Percentiles rank a stretch among this genome's conserved stretches.
Conservation (phyloP, 1,284 basidiomycete species). For the Takashimella tepidaria region DNA sequence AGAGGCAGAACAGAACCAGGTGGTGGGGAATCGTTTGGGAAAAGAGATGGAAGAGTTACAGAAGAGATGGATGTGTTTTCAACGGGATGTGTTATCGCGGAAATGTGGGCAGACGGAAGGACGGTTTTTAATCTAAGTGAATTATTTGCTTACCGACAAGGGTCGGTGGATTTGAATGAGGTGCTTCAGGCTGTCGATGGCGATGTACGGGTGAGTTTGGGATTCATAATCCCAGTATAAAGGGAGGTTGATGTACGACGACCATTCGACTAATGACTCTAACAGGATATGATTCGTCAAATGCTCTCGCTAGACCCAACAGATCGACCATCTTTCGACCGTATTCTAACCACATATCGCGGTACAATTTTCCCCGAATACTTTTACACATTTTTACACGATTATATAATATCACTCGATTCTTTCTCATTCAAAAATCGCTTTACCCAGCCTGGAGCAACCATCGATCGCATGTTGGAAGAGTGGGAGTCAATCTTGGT, state of each 20-base stretch:
- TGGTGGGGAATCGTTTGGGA: slow-evolving; percentile 42
- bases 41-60: slow-evolving; percentile 71
- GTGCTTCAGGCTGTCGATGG: slow-evolving; percentile 72
- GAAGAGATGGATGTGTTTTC: slow-evolving; percentile 99
- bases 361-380: slow-evolving; percentile 80
- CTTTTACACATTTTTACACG: slow-evolving; percentile 91
- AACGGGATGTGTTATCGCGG: slow-evolving; percentile 90
- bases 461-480: slow-evolving; percentile 39
- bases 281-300: slow-evolving; percentile 72
- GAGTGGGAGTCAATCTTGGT: slow-evolving; percentile 44
- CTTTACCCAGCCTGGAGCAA: slow-evolving; percentile 26
- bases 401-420: slow-evolving; percentile 56
- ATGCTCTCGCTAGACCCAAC: slow-evolving; percentile 83
- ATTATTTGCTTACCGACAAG: slow-evolving; percentile 88
- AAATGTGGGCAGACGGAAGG: slow-evolving; percentile 91
- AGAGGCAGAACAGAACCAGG: slow-evolving; percentile 6
- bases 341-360: slow-evolving; percentile 69
- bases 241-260: not conserved
- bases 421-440: slow-evolving; percentile 24
- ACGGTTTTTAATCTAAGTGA: slow-evolving; percentile 92
- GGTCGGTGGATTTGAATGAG: slow-evolving; percentile 70
- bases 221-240: not conserved
- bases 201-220: slow-evolving; percentile 65
- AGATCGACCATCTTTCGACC: slow-evolving; percentile 75
- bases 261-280: slow-evolving; percentile 17